Evolutionary conservation across 148 eudicot genomes (phyloP).

Genomic region (Rhododendron ferrugineum): DNA sequence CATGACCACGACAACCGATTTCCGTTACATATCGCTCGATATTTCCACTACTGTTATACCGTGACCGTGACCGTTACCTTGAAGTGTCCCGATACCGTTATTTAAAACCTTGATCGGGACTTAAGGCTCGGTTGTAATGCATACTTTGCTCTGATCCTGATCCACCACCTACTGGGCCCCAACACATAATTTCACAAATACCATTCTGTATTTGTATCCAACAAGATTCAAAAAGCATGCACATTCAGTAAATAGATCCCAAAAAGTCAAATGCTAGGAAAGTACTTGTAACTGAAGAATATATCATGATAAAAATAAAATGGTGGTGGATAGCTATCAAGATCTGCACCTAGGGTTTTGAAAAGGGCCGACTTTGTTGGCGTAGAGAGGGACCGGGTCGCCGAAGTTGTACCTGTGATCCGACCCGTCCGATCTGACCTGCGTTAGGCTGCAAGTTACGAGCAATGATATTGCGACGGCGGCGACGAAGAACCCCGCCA

Average conservation of each 20-base stretch:
- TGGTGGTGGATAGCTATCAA: neutral
- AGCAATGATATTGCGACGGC: conserved; percentile 14
- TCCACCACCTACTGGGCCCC: neutral
- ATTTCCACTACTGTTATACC: neutral
- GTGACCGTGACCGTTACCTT: neutral
- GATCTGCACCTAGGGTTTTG: conserved; percentile 60
- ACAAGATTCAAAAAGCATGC: neutral
- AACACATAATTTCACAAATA: neutral
- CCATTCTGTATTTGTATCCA: neutral
- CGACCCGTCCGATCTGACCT: conserved; percentile 49
- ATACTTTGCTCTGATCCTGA: neutral
- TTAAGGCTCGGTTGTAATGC: neutral
- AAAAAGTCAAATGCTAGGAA: neutral
- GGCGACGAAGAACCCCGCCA: neutral
- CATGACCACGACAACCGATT: neutral
- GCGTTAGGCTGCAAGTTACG: conserved; percentile 9
- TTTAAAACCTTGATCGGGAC: neutral
- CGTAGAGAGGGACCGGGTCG: conserved; percentile 67
- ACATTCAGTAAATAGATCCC: neutral
- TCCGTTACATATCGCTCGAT: neutral
- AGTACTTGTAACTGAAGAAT: neutral
- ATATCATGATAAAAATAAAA: neutral
- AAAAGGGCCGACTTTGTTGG: conserved; percentile 71
- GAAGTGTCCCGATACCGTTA: neutral
- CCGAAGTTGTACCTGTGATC: conserved; percentile 66